Evolutionary conservation across 2,329 filamentous ascomycete genomes (phyloP).

Genomic region (Alternaria sp.): DNA sequence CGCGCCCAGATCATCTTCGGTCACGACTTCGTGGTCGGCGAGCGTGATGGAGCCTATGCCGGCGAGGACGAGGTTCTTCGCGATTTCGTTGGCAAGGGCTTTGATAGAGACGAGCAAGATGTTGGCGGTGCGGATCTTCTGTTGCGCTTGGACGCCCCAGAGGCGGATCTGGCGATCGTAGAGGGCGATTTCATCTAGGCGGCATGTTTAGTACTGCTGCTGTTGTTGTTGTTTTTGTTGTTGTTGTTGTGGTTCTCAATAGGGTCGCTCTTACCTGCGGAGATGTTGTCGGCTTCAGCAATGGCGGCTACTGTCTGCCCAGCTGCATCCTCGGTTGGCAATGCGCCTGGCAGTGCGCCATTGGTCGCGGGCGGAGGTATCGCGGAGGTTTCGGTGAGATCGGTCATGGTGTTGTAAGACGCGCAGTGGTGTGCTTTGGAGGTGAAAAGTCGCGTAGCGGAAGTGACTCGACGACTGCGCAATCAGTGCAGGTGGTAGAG

Average conservation of each 20-base stretch:
- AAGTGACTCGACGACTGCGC: background rate
- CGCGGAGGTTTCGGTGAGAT: slow-evolving; percentile 18
- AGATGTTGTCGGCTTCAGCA: slow-evolving; percentile 53
- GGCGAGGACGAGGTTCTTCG: slow-evolving; percentile 95
- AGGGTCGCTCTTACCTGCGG: slow-evolving; percentile 42
- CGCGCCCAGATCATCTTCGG: slow-evolving; percentile 76
- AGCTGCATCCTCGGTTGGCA: slow-evolving; percentile 45
- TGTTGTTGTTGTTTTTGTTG: background rate
- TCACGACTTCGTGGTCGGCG: slow-evolving; percentile 78
- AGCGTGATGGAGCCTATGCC: slow-evolving; percentile 92
- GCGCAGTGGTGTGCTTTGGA: background rate
- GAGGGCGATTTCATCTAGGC: slow-evolving; percentile 88
- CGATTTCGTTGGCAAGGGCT: slow-evolving; percentile 90
- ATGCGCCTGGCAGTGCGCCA: slow-evolving; percentile 38
- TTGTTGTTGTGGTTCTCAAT: slow-evolving; percentile 2
- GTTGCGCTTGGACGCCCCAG: slow-evolving; percentile 95
- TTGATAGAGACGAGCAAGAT: slow-evolving; percentile 89
- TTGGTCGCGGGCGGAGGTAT: slow-evolving; percentile 27
- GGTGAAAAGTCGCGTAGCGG: background rate
- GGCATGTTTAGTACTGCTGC: slow-evolving; percentile 6
- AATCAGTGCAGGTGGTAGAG: too few relatives aligned
- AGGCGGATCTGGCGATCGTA: slow-evolving; percentile 98
- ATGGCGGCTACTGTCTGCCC: slow-evolving; percentile 51
- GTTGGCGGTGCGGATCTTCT: slow-evolving; percentile 86
- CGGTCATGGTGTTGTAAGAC: slow-evolving; percentile 29